phyloP scores from a whole-genome alignment of 164 flowering plant genomes.

The Nymphaea colorata region DNA sequence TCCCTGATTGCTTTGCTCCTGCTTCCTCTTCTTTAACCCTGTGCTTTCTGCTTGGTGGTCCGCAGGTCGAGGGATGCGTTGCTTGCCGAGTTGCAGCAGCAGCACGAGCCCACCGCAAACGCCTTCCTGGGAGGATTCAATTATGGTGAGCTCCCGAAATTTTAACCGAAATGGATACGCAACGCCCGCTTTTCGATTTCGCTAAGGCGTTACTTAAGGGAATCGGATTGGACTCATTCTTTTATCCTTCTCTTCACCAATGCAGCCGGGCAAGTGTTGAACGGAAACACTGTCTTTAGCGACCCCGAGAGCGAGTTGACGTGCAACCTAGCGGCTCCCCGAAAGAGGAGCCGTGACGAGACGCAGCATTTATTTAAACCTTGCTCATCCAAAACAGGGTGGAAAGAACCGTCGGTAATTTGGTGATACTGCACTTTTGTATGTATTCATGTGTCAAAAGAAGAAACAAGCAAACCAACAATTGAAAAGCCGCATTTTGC shows the following conservation, averaged over 20 bases:
- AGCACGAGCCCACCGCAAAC: neutral
- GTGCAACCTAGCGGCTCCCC: conserved; percentile 20
- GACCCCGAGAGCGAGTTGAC: conserved; percentile 24
- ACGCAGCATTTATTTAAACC: conserved; percentile 1
- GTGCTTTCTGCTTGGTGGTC: neutral
- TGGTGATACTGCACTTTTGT: no score
- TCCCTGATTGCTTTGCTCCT: neutral
- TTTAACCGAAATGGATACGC: no score
- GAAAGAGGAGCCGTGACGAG: conserved; percentile 11
- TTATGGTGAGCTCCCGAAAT: no score
- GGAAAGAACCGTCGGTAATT: no score
- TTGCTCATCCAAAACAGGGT: neutral
- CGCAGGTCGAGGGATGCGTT: neutral
- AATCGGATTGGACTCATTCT: no score
- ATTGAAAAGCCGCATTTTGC: no score
- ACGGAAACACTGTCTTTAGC: conserved; percentile 14
- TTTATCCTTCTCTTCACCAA: neutral
- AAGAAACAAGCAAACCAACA: no score
- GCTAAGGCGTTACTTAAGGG: no score
- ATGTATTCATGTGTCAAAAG: neutral
- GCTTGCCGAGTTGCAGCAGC: neutral
- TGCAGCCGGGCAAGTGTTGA: conserved; percentile 9
- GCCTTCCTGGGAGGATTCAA: neutral
- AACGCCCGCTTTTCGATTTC: no score
- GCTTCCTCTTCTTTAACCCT: no score